Evolutionary conservation across 495 filamentous ascomycete species (phyloP).

Genomic region (Trichoderma gamsii): DNA sequence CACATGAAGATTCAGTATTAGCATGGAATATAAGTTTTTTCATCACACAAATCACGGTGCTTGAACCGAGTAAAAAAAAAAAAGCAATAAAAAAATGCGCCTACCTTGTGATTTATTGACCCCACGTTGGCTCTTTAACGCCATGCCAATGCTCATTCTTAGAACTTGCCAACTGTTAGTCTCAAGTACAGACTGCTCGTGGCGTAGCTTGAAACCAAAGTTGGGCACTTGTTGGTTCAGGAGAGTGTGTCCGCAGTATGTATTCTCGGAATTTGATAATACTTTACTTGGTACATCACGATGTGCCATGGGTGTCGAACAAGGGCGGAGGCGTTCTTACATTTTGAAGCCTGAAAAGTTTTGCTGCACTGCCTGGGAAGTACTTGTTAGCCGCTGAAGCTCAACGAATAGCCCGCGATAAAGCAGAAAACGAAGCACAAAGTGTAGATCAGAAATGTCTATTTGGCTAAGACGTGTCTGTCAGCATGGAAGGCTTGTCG

Average conservation of each 20-base stretch:
- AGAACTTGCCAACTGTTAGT: not conserved
- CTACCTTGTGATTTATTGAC: conserved; percentile 19
- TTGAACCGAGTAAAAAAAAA: conserved; percentile 21
- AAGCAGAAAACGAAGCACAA: not conserved
- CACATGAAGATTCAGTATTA: conserved; percentile 81
- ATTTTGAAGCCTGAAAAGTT: not conserved
- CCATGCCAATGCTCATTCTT: not conserved
- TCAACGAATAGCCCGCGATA: not conserved
- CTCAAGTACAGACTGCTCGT: not conserved
- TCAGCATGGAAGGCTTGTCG: conserved; percentile 63
- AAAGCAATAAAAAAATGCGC: conserved; percentile 20
- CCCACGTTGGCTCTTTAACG: not conserved
- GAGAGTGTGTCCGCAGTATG: conserved; percentile 13
- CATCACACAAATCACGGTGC: conserved; percentile 23
- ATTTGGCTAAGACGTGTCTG: conserved; percentile 83
- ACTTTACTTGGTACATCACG: conserved; percentile 14
- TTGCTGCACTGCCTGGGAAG: not conserved
- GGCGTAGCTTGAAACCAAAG: not conserved
- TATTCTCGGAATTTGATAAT: conserved; percentile 14
- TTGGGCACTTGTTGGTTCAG: not conserved
- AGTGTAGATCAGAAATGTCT: conserved; percentile 60
- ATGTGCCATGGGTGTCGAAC: not conserved
- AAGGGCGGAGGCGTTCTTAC: not conserved
- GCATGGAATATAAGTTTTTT: conserved; percentile 71
- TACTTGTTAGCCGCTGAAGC: not conserved